phyloP scores from a whole-genome alignment of 23 red algal genomes.

The Chondrus crispus region DNA sequence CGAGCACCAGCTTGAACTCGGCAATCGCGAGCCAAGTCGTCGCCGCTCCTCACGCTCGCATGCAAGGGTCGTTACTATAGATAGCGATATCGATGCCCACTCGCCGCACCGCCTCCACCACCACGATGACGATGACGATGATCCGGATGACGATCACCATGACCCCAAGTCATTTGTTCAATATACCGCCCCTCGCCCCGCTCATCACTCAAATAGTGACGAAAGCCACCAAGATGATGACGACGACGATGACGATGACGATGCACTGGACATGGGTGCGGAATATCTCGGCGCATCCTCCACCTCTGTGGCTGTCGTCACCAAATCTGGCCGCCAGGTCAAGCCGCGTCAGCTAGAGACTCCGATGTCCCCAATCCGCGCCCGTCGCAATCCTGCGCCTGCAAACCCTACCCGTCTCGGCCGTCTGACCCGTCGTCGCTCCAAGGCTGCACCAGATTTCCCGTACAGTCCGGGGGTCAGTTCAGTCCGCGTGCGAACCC shows the following conservation, averaged over 20 bases:
- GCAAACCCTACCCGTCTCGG: not conserved
- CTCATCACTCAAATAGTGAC: not conserved
- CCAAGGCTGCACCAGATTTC: not conserved
- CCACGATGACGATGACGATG: too few relatives aligned
- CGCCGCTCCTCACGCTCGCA: too few relatives aligned
- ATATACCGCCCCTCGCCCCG: not conserved
- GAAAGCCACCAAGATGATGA: not conserved
- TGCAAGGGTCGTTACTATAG: too few relatives aligned
- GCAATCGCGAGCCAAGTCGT: too few relatives aligned
- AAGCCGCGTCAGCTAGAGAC: slow-evolving; percentile 28
- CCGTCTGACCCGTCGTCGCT: not conserved
- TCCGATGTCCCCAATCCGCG: not conserved
- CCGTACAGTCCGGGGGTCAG: not conserved
- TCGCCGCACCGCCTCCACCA: too few relatives aligned
- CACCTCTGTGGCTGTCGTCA: not conserved
- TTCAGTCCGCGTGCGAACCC: not conserved
- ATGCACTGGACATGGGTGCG: not conserved
- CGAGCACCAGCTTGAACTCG: too few relatives aligned
- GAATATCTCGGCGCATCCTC: not conserved
- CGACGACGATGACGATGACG: slow-evolving; percentile 21
- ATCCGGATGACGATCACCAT: not conserved
- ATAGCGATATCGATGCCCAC: too few relatives aligned
- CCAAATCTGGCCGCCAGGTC: slow-evolving; percentile 35
- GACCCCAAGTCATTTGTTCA: not conserved
- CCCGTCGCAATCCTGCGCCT: not conserved